phyloP scores from a whole-genome alignment of 192 early-diverging fungal species.

The Anaeromyces robustus region DNA sequence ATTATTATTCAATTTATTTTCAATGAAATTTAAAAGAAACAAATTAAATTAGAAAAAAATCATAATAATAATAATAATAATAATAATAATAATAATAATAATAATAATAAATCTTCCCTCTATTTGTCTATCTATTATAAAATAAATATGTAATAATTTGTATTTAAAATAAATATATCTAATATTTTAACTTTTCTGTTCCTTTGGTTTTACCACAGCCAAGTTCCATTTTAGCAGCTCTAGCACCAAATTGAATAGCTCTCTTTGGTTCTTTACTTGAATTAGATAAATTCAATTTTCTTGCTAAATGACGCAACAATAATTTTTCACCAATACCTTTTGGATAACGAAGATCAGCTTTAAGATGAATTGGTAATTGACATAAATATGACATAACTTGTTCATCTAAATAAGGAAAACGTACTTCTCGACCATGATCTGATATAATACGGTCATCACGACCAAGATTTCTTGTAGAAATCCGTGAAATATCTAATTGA shows the following conservation, averaged over 20 bases:
- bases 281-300: constrained; percentile 43
- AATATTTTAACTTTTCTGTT: background rate
- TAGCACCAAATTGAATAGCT: constrained; percentile 95
- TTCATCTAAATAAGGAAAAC: constrained; percentile 74
- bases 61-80: too few relatives aligned
- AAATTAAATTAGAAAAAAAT: too few relatives aligned
- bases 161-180: too few relatives aligned
- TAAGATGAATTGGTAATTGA: constrained; percentile 53
- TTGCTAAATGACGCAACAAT: constrained; percentile 59
- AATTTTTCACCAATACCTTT: constrained; percentile 83
- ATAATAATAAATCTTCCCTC: too few relatives aligned
- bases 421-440: constrained; percentile 66
- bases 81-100: too few relatives aligned
- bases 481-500: constrained; percentile 69
- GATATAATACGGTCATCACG: constrained; percentile 87
- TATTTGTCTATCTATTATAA: too few relatives aligned
- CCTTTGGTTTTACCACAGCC: constrained; percentile 10
- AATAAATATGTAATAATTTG: too few relatives aligned
- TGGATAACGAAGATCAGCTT: constrained; percentile 63
- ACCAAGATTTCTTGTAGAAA: constrained; percentile 75
- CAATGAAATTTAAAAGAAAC: too few relatives aligned
- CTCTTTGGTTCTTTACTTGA: constrained; percentile 63
- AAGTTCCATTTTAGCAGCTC: constrained; percentile 80
- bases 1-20: too few relatives aligned
- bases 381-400: constrained; percentile 51